phyloP scores from a whole-genome alignment of 495 filamentous ascomycete genomes.

The Aspergillus ellipticus region DNA sequence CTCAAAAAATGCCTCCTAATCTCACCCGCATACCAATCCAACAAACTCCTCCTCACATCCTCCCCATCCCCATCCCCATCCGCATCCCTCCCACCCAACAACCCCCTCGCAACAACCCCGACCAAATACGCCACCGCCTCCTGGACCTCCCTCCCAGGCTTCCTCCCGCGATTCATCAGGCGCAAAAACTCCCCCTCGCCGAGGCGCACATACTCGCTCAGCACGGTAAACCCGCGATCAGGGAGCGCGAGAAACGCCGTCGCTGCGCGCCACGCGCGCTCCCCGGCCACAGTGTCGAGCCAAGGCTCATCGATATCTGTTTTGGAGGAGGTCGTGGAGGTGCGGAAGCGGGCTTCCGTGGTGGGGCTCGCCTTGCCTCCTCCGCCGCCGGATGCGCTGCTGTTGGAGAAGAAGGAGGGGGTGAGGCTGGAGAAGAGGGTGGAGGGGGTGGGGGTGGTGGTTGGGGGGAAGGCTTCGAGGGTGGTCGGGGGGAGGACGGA shows the following conservation, averaged over 20 bases:
- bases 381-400: no score
- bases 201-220: constrained; percentile 20
- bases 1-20: constrained; percentile 48
- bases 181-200: constrained; percentile 29
- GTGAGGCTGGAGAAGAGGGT: constrained; percentile 19
- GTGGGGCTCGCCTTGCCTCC: no score
- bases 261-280: constrained; percentile 65
- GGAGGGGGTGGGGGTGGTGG: constrained; percentile 24
- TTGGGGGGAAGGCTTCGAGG: constrained; percentile 24
- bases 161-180: constrained; percentile 28
- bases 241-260: constrained; percentile 60
- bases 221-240: constrained; percentile 26
- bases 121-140: constrained; percentile 42
- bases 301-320: constrained; percentile 10
- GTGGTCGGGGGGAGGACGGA: constrained; percentile 51
- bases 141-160: constrained; percentile 29
- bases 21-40: constrained; percentile 53
- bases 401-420: no score
- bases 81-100: not conserved
- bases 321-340: constrained; percentile 17
- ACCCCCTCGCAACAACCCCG: constrained; percentile 17
- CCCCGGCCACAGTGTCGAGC: constrained; percentile 57
- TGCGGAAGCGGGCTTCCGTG: no score
- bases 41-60: constrained; percentile 22
- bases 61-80: not conserved